These are phyloP conservation scores for Zygotorulaspora sp. DNA, from an alignment of 805 yeast genomes.

Conservation along the genomic window DNA sequence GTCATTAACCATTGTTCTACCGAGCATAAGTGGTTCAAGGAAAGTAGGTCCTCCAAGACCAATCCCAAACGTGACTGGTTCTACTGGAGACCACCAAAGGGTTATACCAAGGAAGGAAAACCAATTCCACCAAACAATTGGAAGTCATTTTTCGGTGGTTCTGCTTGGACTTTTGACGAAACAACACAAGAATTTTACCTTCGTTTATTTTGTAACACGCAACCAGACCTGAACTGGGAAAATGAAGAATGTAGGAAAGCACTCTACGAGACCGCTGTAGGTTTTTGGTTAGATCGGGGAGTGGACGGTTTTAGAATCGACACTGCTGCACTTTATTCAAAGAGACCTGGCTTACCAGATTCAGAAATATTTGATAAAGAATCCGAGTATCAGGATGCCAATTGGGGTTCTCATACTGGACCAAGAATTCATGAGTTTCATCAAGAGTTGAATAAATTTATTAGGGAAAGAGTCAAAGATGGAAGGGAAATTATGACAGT, in stretches of 20 bases:
- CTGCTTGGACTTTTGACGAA: conserved; percentile 56
- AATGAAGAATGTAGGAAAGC: conserved; percentile 34
- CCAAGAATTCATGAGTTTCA: conserved; percentile 57
- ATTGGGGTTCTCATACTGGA: conserved; percentile 38
- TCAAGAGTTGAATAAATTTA: conserved; percentile 41
- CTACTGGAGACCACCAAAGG: conserved; percentile 50
- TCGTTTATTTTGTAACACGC: conserved; percentile 48
- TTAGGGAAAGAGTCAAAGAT: conserved; percentile 35
- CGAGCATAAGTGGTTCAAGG: conserved; percentile 55
- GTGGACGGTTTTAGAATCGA: conserved; percentile 58
- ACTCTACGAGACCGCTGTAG: conserved; percentile 44
- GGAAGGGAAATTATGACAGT: conserved; percentile 52
- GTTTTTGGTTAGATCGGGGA: conserved; percentile 52
- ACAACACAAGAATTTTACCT: conserved; percentile 51
- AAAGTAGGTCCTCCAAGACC: conserved; percentile 45
- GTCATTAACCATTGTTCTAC: conserved; percentile 55
- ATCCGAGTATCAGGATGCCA: conserved; percentile 39
- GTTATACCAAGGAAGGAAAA: conserved; percentile 42
- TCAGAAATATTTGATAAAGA: conserved; percentile 45
- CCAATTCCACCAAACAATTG: conserved; percentile 58
- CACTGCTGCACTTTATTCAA: conserved; percentile 49
- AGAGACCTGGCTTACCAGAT: conserved; percentile 43
- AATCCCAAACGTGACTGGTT: conserved; percentile 60
- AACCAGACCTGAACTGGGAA: conserved; percentile 63
- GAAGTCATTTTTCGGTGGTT: conserved; percentile 48